A percentile compares a stretch with the other conserved stretches of the same genome.
These are phyloP conservation scores for Artemisia annua DNA, from an alignment of 129 eudicot species.

Conservation along the genomic window DNA sequence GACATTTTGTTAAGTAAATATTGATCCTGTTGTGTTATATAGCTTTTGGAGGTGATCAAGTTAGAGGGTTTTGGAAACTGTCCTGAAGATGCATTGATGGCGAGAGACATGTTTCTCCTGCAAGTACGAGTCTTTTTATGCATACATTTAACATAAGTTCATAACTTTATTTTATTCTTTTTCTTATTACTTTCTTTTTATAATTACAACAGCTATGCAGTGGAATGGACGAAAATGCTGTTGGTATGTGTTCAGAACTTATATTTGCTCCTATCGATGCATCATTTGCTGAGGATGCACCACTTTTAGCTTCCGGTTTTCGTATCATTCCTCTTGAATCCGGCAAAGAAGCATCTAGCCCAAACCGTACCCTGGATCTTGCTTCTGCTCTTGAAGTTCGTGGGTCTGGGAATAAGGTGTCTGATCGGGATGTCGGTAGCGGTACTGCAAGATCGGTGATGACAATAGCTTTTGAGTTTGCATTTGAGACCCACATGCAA, in stretches of 20 bases:
- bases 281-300: slow-evolving; percentile 91
- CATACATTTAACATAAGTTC: neutral
- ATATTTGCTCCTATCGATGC: slow-evolving; percentile 97
- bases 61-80: slow-evolving; percentile 60
- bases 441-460: slow-evolving; percentile 65
- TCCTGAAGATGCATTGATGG: slow-evolving; percentile 70
- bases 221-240: slow-evolving; percentile 88
- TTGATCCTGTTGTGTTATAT: slow-evolving; percentile 8
- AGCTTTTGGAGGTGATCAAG: slow-evolving; percentile 90
- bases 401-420: slow-evolving; percentile 51
- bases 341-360: slow-evolving; percentile 77
- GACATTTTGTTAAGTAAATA: neutral
- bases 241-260: slow-evolving; percentile 86
- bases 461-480: slow-evolving; percentile 94
- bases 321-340: slow-evolving; percentile 89
- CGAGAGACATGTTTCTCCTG: slow-evolving; percentile 71
- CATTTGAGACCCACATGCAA: slow-evolving; percentile 94
- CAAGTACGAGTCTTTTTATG: slow-evolving; percentile 48
- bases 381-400: slow-evolving; percentile 90
- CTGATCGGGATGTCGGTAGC: slow-evolving; percentile 33
- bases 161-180: neutral
- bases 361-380: slow-evolving; percentile 89
- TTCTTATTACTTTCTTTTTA: neutral
- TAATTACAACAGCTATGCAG: slow-evolving; percentile 59
- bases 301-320: slow-evolving; percentile 94